phyloP scores from a whole-genome alignment of 2,329 filamentous ascomycete genomes.

The Aspergillaceae sp. region DNA sequence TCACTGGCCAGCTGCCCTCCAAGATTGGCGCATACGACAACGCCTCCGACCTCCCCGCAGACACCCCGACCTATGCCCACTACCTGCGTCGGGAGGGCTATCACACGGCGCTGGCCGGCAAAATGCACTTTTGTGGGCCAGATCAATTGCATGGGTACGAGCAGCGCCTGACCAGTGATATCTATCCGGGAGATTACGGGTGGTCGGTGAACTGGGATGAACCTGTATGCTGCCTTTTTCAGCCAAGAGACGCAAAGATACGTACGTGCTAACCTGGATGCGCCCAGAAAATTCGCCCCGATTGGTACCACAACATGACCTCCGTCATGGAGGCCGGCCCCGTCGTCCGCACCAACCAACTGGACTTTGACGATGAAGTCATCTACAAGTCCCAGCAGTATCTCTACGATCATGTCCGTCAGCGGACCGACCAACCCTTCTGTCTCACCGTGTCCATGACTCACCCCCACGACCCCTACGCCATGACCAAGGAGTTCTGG shows the following conservation, averaged over 20 bases:
- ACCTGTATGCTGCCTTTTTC: constrained; percentile 45
- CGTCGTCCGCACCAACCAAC: constrained; percentile 84
- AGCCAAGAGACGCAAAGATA: no score
- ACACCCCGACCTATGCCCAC: constrained; percentile 85
- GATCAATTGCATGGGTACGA: constrained; percentile 94
- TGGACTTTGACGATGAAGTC: constrained; percentile 93
- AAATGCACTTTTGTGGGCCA: constrained; percentile 90
- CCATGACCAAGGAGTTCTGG: constrained; percentile 90
- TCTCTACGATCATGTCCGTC: constrained; percentile 81
- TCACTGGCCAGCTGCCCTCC: constrained; percentile 82
- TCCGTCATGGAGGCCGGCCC: constrained; percentile 84
- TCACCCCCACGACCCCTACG: constrained; percentile 91
- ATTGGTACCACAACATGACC: constrained; percentile 96
- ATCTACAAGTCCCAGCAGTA: constrained; percentile 88
- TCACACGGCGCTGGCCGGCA: constrained; percentile 82
- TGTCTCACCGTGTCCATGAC: constrained; percentile 86
- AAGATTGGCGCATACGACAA: constrained; percentile 92
- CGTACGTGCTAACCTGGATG: not conserved
- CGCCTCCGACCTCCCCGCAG: constrained; percentile 71
- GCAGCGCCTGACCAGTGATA: constrained; percentile 84
- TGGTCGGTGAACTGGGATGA: constrained; percentile 96
- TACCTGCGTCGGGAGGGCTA: constrained; percentile 79
- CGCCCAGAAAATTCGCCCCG: constrained; percentile 51
- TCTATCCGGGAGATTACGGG: constrained; percentile 88
- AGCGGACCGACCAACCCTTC: constrained; percentile 69